A percentile compares a stretch with the other conserved stretches of the same genome.
These are phyloP conservation scores for Sordariomycetes sp. DNA, from an alignment of 2,329 filamentous ascomycete genomes.

Conservation along the genomic window DNA sequence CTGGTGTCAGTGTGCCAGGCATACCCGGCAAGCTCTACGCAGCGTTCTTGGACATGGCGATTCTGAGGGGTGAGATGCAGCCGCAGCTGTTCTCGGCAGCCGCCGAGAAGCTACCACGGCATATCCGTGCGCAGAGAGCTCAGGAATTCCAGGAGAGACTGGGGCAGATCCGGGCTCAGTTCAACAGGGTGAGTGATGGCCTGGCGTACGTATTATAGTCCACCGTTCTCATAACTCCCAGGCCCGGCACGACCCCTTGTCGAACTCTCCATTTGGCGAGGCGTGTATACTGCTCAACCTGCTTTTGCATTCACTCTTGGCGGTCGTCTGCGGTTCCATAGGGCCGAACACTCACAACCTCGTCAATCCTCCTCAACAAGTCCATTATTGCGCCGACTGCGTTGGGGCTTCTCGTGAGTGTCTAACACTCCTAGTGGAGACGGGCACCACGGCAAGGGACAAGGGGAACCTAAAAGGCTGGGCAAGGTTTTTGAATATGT, in stretches of 20 bases:
- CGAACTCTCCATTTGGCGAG: background rate
- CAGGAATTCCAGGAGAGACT: background rate
- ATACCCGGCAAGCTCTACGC: background rate
- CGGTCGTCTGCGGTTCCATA: background rate
- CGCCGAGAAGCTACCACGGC: background rate
- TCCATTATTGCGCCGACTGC: background rate
- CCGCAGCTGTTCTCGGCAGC: background rate
- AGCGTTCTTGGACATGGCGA: background rate
- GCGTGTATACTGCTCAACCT: background rate
- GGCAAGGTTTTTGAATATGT: background rate
- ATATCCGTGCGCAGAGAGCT: background rate
- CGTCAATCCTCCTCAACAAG: background rate
- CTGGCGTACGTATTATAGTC: background rate
- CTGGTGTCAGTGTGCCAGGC: background rate
- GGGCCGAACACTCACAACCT: background rate
- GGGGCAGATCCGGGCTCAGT: background rate
- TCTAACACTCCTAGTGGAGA: background rate
- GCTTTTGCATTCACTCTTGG: background rate
- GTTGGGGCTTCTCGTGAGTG: background rate
- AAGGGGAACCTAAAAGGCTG: background rate
- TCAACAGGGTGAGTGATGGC: background rate
- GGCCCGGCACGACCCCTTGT: background rate
- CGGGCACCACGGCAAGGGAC: background rate
- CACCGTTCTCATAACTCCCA: background rate
- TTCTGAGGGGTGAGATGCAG: background rate